Evolutionary conservation across 2,329 filamentous ascomycete genomes (phyloP).

Genomic region (Exophiala sp.): DNA sequence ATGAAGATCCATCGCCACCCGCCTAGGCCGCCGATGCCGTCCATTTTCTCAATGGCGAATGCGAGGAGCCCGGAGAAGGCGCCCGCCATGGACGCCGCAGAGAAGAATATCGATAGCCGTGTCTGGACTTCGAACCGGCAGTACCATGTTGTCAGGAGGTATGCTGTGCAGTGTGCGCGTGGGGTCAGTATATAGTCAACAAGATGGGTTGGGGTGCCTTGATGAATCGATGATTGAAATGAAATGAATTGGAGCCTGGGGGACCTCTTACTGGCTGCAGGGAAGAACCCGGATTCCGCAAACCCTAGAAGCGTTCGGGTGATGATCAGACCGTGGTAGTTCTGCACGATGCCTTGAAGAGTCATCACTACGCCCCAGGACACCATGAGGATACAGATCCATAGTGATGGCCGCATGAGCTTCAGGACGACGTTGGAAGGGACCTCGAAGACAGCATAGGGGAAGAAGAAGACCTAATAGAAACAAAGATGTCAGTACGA

Average conservation of each 20-base stretch:
- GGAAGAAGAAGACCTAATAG: conserved; percentile 26
- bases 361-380: conserved; percentile 46
- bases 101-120: conserved; percentile 19
- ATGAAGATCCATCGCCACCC: conserved; percentile 43
- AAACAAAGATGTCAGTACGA: too few species aligned
- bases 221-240: conserved; percentile 14
- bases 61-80: conserved; percentile 32
- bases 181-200: conserved; percentile 5
- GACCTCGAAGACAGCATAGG: conserved; percentile 30
- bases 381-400: conserved; percentile 21
- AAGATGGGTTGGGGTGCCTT: conserved; percentile 14
- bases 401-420: neutral
- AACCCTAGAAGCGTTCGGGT: conserved; percentile 38
- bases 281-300: conserved; percentile 35
- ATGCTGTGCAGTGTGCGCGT: too few species aligned
- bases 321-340: conserved; percentile 1
- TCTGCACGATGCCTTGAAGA: conserved; percentile 44
- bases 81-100: conserved; percentile 21
- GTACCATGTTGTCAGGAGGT: too few species aligned
- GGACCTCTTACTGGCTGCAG: too few species aligned
- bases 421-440: conserved; percentile 35
- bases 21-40: conserved; percentile 37
- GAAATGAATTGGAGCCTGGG: too few species aligned
- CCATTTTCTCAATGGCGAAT: conserved; percentile 39
- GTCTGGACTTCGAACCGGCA: neutral